Conservation (phyloP, 1,284 basidiomycete genomes). For the Boletus semigastroideus region DNA sequence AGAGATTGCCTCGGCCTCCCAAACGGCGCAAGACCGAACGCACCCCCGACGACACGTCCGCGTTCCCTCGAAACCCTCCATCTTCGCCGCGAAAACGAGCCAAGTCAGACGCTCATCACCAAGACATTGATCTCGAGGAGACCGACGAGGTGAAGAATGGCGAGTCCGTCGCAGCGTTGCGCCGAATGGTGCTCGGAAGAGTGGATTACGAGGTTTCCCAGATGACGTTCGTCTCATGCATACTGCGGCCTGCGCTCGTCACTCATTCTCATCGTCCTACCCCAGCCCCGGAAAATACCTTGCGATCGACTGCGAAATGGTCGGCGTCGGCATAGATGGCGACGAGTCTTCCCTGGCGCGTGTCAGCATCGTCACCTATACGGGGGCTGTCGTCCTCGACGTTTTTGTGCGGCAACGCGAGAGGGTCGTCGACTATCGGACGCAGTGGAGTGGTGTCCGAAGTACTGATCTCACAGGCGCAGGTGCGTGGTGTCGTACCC, state of each 20-base stretch:
- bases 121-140: slow-evolving; percentile 23
- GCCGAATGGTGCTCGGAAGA: slow-evolving; percentile 53
- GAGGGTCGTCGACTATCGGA: slow-evolving; percentile 91
- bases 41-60: neutral
- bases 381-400: slow-evolving; percentile 62
- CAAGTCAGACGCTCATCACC: neutral
- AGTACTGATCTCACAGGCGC: slow-evolving; percentile 74
- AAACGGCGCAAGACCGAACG: slow-evolving; percentile 37
- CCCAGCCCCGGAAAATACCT: slow-evolving; percentile 75
- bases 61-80: neutral
- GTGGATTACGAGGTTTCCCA: slow-evolving; percentile 43
- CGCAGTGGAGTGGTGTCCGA: slow-evolving; percentile 87
- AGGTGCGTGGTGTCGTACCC: slow-evolving; percentile 22
- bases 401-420: slow-evolving; percentile 88
- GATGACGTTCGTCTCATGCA: slow-evolving; percentile 40
- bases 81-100: neutral
- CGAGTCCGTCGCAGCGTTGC: slow-evolving; percentile 47
- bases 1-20: slow-evolving; percentile 15
- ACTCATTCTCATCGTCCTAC: neutral
- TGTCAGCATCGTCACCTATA: slow-evolving; percentile 46
- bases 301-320: slow-evolving; percentile 97
- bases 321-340: slow-evolving; percentile 86
- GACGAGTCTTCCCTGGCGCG: slow-evolving; percentile 83
- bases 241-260: neutral
- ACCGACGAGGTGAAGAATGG: slow-evolving; percentile 40